Evolutionary conservation across 2,329 filamentous ascomycete species (phyloP), one percentile per base, ranked within the genome.

Genomic region (Eurotiales sp.): DNA sequence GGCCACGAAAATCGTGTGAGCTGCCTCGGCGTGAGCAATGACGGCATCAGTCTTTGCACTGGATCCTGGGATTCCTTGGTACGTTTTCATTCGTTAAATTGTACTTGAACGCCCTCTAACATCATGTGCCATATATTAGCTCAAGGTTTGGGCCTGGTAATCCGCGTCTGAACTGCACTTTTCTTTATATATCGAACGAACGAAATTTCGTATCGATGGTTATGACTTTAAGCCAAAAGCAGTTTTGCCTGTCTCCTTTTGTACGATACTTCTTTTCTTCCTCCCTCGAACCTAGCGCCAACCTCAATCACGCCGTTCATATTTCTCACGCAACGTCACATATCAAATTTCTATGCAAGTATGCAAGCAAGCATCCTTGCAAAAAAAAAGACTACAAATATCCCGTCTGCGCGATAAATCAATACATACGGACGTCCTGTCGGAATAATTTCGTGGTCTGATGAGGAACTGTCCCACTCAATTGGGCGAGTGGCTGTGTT

Each of bases 31-130:
- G 93, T 99, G 63, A 97, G 92, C 80, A 97, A 97, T 72, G 93
- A 99, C 69, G 93, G 92, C 57, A 96, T 97, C 77, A 97, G 92
- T 78, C 80, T 99, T 77, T 97, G 93, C 83, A 99, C 93, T 67
- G 93, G 93, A 72, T 99, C 93, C 61, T 99, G 93, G 93, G 93
- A 99, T 77, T 96, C 93, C 65, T 82, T 96, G 80, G 93, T 97
- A 82, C 77, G 90, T 81, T 51, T 59, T n/a, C 14, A 4, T 32
- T 30, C 3, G n/a, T n/a, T n/a, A n/a, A n/a, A 10, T 22, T 14
- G n/a, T 15, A 11, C 15, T 11, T 30, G 32, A 22, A 43, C 27
- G 36, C 43, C 50, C 30, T 34, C 21, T 23, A 65, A 37, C 10
- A 11, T 37, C n/a, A 37, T 37, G 21, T 37, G 21, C 34, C 10